Base-by-base conservation (phyloP, 179 eudicot species). In the Nepenthes alata region DNA sequence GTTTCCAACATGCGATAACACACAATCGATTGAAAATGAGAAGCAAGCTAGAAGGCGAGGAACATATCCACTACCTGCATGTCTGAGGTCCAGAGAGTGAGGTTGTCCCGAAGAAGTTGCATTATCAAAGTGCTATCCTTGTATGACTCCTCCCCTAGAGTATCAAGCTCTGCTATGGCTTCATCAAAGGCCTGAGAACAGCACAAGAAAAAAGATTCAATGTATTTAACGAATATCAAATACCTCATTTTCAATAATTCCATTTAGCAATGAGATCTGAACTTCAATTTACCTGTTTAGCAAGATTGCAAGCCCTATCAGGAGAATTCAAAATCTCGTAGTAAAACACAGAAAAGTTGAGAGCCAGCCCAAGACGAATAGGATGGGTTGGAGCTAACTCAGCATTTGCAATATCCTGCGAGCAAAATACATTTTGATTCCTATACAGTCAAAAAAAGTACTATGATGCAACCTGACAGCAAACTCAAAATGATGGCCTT, bases 61-160 rank as follows among this genome's bases (percentile, higher is more conserved):
- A 10, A 61, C 13, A 35, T 13, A 11, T 36, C 37, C 57, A 57
- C 14, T 12, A 83, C 88, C 83, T 80, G 85, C 85, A 83, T 78
- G 71, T 83, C 88, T 2, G 89, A 84, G 45, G 89, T 84, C 89
- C 89, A 84, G 47, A 84, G 67, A 34, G 89, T 84, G 38, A 84
- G 85, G 62, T 84, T 84, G 73, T 81, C 89, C 13, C 89, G 80
- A 25, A 84, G 84, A 55, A 84, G 89, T 70, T 81, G 89, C 89
- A 84, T 84, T 38, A 84, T 84, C 83, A 84, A 73, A 59, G 89
- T 84, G 76, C 89, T 84, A 47, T 84, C 89, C 71, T 84, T 84
- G 81, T 84, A 84, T 35, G 84, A 84, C 53, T 84, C 89, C 61
- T 84, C 89, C 4, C 89, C 86, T 37, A 84, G 68, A 47, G 89